Base-by-base conservation (phyloP, 1,139 yeast species). In the Yarrowia galli region DNA sequence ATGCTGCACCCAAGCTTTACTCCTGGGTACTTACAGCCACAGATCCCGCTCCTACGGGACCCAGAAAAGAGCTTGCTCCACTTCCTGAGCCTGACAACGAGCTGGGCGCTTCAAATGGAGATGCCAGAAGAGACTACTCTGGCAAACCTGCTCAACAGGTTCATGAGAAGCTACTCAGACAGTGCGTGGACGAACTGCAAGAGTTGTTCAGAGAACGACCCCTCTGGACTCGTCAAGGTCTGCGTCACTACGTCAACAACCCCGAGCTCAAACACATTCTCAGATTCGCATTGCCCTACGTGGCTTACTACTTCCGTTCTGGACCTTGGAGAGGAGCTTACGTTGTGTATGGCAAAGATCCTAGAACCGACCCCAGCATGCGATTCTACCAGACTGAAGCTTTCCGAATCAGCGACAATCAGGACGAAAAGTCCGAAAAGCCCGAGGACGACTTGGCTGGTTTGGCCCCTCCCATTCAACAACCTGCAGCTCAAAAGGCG, bases 241-340 rank as follows among this genome's bases (percentile, higher is more conserved):
- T 95, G 69, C 83, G 83, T 45, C 69, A 73, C 18, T 83, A 85
- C 70, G 79, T 90, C 53, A 81, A 92, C 0, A 76, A 78, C 3
- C 56, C 45, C 20, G 82, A 83, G 15, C 79, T 85, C 80, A 83
- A 70, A 79, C 84, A 69, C 10, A 68, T 67, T 23, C 77, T 93
- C 51, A 88, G 90, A 72, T 87, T 84, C 71, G 96, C 97, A 0
- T 78, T 96, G 65, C 97, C 98, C 0, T 88, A 90, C 74, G 89
- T 92, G 0, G 84, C 97, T 0, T 95, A 87, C 75, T 84, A 91
- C 49, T 90, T 88, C 76, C 86, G 89, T 42, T 89, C 89, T 74
- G 99, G 99, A 0, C 99, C 99, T 0, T 95, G 97, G 97, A 83
- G 98, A 74, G 92, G 92, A 71, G 86, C 96, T n/a, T 91, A 89